Evolutionary conservation across 768 basidiomycete genomes (phyloP), one percentile per base, ranked within the genome.

Genomic region (Suillus plorans): DNA sequence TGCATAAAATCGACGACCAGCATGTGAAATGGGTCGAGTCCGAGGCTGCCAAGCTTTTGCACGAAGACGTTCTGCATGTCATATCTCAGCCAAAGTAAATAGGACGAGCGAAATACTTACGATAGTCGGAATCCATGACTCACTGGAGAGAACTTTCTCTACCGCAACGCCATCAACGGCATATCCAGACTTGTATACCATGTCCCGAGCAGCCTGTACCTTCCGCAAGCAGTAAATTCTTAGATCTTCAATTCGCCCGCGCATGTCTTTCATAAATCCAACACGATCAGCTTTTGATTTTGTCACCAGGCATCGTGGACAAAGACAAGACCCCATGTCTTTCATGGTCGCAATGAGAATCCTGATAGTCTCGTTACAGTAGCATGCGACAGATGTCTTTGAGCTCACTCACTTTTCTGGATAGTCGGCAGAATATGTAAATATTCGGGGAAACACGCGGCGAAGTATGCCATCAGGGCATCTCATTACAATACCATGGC

Each of bases 1-100:
- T 81, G 80, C 72, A 82, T 61, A 39, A 80, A 60, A 63, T 82
- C 79, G 0, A 69, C 66, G 0, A 73, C 69, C 3, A 80, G 68
- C 52, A 76, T 72, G 0, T 5, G 7, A 64, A 66, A 77, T 2
- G 70, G 34, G 53, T 75, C 65, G 28, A 74, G 71, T 0, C 66
- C 69, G 25, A 69, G 58, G 5, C 25, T 10, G 1, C 58, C 56
- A 6, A 76, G 60, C 10, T 60, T 59, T 2, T 66, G 50, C 0
- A 75, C 78, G 63, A 81, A 79, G 7, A 74, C 68, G 61, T 78
- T 80, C 79, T 80, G 58, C 3, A 58, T 20, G 18, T 1, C 6
- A 7, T 4, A 20, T 44, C 18, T 44, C 42, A 44, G 42, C 18
- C 6, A 44, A 6, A 42, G 18, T 44, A 44, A 18, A 14, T 6